phyloP scores from a whole-genome alignment of 169 alveolate genomes.

The Neospora caninum region DNA sequence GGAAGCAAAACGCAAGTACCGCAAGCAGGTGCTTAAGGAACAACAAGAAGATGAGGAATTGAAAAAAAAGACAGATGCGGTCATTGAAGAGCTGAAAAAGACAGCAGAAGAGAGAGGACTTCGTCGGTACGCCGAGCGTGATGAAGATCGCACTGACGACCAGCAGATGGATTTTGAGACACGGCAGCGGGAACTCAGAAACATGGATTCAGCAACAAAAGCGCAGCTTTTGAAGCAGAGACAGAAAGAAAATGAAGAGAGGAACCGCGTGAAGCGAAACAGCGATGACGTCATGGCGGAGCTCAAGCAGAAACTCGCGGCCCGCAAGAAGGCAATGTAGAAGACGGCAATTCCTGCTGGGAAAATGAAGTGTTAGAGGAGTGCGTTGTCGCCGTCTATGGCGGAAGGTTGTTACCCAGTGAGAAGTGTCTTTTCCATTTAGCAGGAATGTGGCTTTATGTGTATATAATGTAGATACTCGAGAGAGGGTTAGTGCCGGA shows the following conservation, averaged over 20 bases:
- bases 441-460: too few relatives aligned
- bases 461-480: too few relatives aligned
- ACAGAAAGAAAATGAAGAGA: not conserved
- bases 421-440: too few relatives aligned
- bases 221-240: not conserved
- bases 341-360: too few relatives aligned
- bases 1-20: not conserved
- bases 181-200: not conserved
- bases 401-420: too few relatives aligned
- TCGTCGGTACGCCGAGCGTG: not conserved
- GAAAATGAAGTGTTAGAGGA: too few relatives aligned
- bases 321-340: not conserved
- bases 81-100: not conserved
- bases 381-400: too few relatives aligned
- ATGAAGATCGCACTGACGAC: not conserved
- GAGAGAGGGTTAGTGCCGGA: too few relatives aligned
- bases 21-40: not conserved
- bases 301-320: conserved; percentile 26
- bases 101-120: not conserved
- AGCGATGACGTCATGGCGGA: not conserved
- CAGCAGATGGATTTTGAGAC: not conserved
- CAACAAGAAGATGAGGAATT: not conserved
- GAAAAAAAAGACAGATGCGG: not conserved
- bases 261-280: too few relatives aligned
- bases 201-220: not conserved